Evolutionary conservation across 2,329 filamentous ascomycete genomes (phyloP).

Genomic region (Claviceps lovelessii): DNA sequence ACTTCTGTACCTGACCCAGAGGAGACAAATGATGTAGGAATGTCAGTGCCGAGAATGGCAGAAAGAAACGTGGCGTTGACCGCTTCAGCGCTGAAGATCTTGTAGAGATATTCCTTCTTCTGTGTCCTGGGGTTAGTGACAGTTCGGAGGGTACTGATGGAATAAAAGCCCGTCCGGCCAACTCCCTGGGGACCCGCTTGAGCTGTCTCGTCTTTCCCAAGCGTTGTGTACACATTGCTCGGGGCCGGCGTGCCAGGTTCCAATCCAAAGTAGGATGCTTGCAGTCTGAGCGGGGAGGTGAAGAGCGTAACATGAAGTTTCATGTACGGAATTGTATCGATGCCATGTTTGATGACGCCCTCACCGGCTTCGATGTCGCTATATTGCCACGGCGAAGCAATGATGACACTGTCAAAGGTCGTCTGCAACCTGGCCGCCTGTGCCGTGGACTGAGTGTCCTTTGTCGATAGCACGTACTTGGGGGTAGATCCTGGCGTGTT

Average conservation of each 20-base stretch:
- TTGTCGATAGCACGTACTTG: conserved; percentile 34
- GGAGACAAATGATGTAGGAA: conserved; percentile 27
- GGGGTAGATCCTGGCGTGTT: conserved; percentile 23
- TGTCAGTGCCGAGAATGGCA: conserved; percentile 32
- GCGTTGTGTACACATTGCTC: conserved; percentile 67
- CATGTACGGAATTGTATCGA: conserved; percentile 75
- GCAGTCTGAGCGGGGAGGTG: conserved; percentile 60
- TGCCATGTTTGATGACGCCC: conserved; percentile 51
- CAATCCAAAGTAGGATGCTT: conserved; percentile 58
- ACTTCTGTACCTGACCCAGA: conserved; percentile 21
- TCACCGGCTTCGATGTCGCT: conserved; percentile 51
- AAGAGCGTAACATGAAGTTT: conserved; percentile 82
- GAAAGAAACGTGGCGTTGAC: conserved; percentile 40
- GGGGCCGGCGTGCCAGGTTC: conserved; percentile 45
- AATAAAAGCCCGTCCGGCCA: conserved; percentile 70
- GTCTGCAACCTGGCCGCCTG: conserved; percentile 29
- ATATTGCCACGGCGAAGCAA: conserved; percentile 75
- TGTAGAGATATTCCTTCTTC: conserved; percentile 44
- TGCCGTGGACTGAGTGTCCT: conserved; percentile 10
- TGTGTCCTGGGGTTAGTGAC: conserved; percentile 45
- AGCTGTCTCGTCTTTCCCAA: conserved; percentile 44
- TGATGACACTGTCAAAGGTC: conserved; percentile 63
- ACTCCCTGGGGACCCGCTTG: conserved; percentile 40
- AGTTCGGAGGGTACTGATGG: conserved; percentile 58
- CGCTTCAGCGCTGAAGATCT: conserved; percentile 46